Percentiles rank a stretch among this genome's conserved stretches.
Conservation (phyloP, 2,329 filamentous ascomycete genomes). For the Oidium heveae region DNA sequence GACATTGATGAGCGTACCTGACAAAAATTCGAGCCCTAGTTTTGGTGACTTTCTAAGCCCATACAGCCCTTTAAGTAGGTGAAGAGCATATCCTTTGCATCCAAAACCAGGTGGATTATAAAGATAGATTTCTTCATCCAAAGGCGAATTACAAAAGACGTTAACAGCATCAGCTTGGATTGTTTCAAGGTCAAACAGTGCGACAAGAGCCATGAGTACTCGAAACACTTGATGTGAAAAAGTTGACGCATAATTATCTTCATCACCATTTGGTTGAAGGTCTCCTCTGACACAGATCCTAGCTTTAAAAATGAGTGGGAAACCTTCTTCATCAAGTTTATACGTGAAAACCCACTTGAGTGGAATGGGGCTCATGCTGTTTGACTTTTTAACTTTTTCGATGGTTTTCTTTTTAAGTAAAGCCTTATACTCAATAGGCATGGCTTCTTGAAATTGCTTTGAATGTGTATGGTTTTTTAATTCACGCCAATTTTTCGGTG, state of each 20-base stretch:
- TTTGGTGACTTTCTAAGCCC: neutral
- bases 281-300: neutral
- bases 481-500: neutral
- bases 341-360: too few relatives aligned
- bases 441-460: neutral
- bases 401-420: neutral
- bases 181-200: neutral
- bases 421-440: neutral
- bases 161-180: neutral
- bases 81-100: neutral
- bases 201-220: neutral
- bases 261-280: neutral
- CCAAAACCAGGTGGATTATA: neutral
- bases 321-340: neutral
- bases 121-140: neutral
- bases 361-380: neutral
- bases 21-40: neutral
- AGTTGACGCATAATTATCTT: too few relatives aligned
- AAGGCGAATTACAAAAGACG: neutral
- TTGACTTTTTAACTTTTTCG: neutral
- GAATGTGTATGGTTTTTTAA: too few relatives aligned
- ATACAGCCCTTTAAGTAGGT: neutral
- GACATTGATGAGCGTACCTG: neutral
- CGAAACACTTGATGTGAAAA: neutral
- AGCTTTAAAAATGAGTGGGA: neutral